phyloP scores from a whole-genome alignment of 805 yeast genomes.

The Lipomyces spencermartinsiae region DNA sequence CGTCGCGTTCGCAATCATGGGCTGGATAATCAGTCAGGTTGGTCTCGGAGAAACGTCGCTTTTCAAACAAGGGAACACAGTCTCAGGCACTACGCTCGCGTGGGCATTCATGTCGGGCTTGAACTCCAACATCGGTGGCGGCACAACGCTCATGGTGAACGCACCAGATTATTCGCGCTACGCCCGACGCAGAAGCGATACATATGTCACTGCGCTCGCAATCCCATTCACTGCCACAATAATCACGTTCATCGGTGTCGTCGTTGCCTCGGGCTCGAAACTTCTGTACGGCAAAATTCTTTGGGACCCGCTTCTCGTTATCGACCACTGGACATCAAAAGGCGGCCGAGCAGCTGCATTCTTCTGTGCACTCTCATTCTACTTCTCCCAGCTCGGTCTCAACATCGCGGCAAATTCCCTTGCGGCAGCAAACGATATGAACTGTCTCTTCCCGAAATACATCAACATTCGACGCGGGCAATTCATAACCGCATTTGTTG shows the following conservation, averaged over 20 bases:
- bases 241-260: constrained; percentile 35
- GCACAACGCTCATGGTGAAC: constrained; percentile 53
- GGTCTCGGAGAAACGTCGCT: constrained; percentile 25
- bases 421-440: constrained; percentile 50
- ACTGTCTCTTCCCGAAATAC: constrained; percentile 52
- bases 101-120: constrained; percentile 67
- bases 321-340: constrained; percentile 34
- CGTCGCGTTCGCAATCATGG: constrained; percentile 81
- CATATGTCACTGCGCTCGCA: constrained; percentile 24
- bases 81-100: constrained; percentile 66
- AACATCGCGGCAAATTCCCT: constrained; percentile 62
- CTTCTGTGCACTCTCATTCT: constrained; percentile 51
- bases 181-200: constrained; percentile 48
- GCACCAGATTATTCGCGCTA: constrained; percentile 59
- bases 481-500: constrained; percentile 44
- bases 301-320: constrained; percentile 37
- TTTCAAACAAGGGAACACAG: constrained; percentile 38
- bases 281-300: constrained; percentile 33
- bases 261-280: constrained; percentile 36
- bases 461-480: constrained; percentile 66
- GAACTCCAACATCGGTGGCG: constrained; percentile 57
- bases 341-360: constrained; percentile 39
- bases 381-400: constrained; percentile 75
- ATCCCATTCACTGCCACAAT: constrained; percentile 29
- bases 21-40: constrained; percentile 65